Conservation (phyloP, 2,329 filamentous ascomycete genomes). For the Scedosporium minutisporum region DNA sequence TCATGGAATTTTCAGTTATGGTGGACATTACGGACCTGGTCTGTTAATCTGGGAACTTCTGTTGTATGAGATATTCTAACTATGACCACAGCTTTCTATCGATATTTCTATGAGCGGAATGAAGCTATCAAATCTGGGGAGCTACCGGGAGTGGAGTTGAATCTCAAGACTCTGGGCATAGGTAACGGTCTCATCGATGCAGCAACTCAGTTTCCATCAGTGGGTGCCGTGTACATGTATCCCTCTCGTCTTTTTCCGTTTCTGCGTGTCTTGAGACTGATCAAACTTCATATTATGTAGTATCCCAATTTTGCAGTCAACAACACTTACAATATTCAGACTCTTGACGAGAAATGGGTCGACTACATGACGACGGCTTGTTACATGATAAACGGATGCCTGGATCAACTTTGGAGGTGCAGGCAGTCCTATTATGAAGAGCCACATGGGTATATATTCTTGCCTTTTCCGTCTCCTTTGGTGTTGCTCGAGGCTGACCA, state of each 20-base stretch:
- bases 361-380: constrained; percentile 9
- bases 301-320: constrained; percentile 31
- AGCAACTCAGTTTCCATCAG: constrained; percentile 1
- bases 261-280: not conserved
- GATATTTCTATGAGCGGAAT: constrained; percentile 31
- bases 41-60: not conserved
- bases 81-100: not conserved
- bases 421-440: constrained; percentile 3
- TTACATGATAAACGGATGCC: constrained; percentile 31
- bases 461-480: not conserved
- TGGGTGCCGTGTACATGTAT: not conserved
- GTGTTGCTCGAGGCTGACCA: not conserved
- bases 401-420: constrained; percentile 28
- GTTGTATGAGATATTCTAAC: not conserved
- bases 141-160: constrained; percentile 41
- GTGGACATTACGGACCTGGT: constrained; percentile 7
- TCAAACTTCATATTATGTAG: not conserved
- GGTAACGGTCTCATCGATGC: constrained; percentile 3
- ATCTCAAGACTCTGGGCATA: constrained; percentile 24
- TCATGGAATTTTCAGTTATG: not conserved
- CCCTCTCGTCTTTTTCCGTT: not conserved
- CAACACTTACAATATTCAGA: constrained; percentile 32
- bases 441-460: not conserved
- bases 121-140: constrained; percentile 49
- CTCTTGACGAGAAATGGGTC: constrained; percentile 12